Evolutionary conservation across 2,329 filamentous ascomycete genomes (phyloP), one percentile per base, ranked within the genome.

Genomic region (Colletotrichum trifolii): DNA sequence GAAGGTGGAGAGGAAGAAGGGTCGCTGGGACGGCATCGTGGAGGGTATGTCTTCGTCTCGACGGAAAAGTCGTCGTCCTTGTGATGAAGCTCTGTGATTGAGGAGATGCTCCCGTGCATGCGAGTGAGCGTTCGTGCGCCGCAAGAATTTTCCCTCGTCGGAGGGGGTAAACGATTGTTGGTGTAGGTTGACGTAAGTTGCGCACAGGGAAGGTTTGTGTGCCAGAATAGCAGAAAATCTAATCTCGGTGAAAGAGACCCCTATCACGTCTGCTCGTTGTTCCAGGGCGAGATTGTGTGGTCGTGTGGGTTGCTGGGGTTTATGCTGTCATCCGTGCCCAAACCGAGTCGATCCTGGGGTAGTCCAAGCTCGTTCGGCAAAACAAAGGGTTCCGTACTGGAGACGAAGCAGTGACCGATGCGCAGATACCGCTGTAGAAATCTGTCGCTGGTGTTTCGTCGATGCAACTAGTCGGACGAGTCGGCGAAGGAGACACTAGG

Each of bases 1-100:
- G 77, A 86, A 85, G 71, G 81, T 83, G 50, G 84, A 84, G 71
- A 86, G 82, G 77, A 86, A 85, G 74, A 82, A 86, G 50, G 84
- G 83, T 54, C 83, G 82, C 71, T 86, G 83, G 40, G 83, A 83
- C 52, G 83, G 80, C 83, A 85, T 85, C 57, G 40, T 74, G 54
- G 15, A 9, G 35, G 43, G 11, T 56, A 9, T 54, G 12, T 43
- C 60, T 34, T 38, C 15, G 15, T 36, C 53, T 55, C 38, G 53
- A 35, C 39, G 25, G 50, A 40, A 25, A 25, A 33, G 33, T 4
- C 43, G 33, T 4, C 43, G 39, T 45, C 6, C 4, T 25, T 25
- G 25, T 25, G 17, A 35, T 48, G 46, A 33, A 6, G 33, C 40
- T 62, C 15, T 52, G 42, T 52, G 35, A 47, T 57, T 25, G 52